Evolutionary conservation across 2,329 filamentous ascomycete genomes (phyloP), one percentile per base, ranked within the genome.

Genomic region (Erysiphe pisi): DNA sequence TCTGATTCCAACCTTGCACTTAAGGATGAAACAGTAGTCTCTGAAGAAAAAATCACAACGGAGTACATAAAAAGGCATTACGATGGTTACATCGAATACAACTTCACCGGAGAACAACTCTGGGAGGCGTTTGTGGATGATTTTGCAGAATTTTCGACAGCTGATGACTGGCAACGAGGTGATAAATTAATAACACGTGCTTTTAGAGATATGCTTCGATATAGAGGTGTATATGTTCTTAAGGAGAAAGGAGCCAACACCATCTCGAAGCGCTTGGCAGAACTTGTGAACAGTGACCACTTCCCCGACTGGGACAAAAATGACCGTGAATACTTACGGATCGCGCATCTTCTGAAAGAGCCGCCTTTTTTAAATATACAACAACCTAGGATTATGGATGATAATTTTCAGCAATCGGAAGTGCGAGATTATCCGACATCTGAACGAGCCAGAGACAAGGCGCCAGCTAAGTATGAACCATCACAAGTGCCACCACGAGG

Each of bases 101-200:
- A 65, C n/a, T 65, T 65, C 22, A 65, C 7, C 12, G 18, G 22
- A 25, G 61, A 65, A 11, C 61, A 65, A 65, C n/a, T 65, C 4
- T 25, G 61, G 61, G 61, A 65, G 61, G 61, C 61, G n/a, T 65
- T 65, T 65, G 61, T 65, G 1, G 61, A 65, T 25, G 61, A 65
- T 65, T 65, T 65, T 28, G 61, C 61, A 4, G 12, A 65, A 14
- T 65, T 65, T 65, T 65, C 61, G n/a, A 65, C 4, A 12, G 8
- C 61, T 1, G 61, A 65, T 7, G 8, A 65, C 31, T 65, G 18
- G 61, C n/a, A 2, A 65, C 61, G 61, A 65, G 61, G 61, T 25
- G n/a, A 65, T 31, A 65, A 65, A 22, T 28, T 65, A 65, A 65
- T 65, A 7, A 65, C 61, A 28, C 7, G 61, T 4, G 61, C 61